Evolutionary conservation across 2,329 filamentous ascomycete species (phyloP), one percentile per base, ranked within the genome.

Genomic region (Aaosphaeria arxii): DNA sequence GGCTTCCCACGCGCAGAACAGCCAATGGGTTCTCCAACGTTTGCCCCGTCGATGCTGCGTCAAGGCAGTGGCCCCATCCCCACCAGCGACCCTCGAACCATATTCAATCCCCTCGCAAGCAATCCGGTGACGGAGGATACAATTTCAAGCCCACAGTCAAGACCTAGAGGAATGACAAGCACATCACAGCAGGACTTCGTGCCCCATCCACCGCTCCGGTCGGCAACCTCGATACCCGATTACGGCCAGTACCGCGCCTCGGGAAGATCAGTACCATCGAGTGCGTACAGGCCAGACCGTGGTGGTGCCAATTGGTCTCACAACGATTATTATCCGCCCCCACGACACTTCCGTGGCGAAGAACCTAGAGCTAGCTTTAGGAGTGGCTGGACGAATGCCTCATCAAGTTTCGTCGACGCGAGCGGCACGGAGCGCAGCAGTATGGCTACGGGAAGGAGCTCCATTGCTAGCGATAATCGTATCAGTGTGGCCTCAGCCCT

Each of bases 341-440:
- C 50, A 11, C 60, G 57, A 42, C 59, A 62, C n/a, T 70, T 64
- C 32, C 61, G 62, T 30, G 50, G 51, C 7, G 67, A 71, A 38
- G 75, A 78, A 50, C 66, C 78, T 28, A 75, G 83, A 28, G 77
- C 79, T 11, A 86, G 83, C 53, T 77, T 81, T 54, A 77, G 82
- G 46, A 86, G 83, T 4, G 79, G 76, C 29, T 71, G 82, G 64
- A 86, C 83, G 4, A 81, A 70, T 50, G 67, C 75, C 4, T 76
- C 77, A 46, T 85, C 82, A 11, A 85, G 81, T 60, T 70, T 77
- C 38, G 71, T 80, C 44, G 79, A 80, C 40, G 63, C 74, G 5
- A 81, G 79, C 53, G 80, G 80, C n/a, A 95, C 89, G 1, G 89
- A 92, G 63, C 81, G 89, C 52, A 95, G 89, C 67, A 96, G 91